phyloP scores from a whole-genome alignment of 2,329 filamentous ascomycete species.

The Epichloe sylvatica region DNA sequence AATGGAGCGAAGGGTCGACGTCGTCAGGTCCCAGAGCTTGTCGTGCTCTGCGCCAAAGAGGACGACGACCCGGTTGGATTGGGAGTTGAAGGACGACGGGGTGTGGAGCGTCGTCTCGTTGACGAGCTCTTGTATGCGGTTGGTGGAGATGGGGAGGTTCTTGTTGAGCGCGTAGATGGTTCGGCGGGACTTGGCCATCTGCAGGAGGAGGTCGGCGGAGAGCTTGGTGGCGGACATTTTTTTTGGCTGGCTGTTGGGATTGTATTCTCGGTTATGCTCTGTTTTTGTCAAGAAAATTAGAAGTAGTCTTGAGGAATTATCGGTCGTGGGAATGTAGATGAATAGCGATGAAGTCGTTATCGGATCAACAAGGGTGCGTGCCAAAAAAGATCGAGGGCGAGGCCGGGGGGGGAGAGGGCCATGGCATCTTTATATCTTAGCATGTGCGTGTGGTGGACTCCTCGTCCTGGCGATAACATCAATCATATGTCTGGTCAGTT shows the following conservation, averaged over 20 bases:
- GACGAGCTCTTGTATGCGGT: constrained; percentile 51
- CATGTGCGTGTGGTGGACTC: no score
- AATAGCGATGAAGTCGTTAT: no score
- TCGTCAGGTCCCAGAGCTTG: constrained; percentile 68
- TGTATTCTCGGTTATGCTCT: constrained; percentile 4
- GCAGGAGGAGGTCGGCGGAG: constrained; percentile 40
- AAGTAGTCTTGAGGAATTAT: no score
- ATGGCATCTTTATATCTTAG: no score
- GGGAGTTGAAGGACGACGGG: constrained; percentile 79
- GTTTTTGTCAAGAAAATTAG: constrained; percentile 4
- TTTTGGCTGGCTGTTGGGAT: not conserved
- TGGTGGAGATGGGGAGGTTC: constrained; percentile 36
- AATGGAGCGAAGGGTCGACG: constrained; percentile 35
- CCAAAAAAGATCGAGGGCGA: no score
- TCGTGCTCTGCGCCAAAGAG: constrained; percentile 74
- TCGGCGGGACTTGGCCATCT: constrained; percentile 54
- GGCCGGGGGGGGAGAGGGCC: no score
- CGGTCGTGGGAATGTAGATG: no score
- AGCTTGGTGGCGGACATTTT: constrained; percentile 30
- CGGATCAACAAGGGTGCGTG: no score
- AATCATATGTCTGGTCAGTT: no score
- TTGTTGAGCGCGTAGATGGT: constrained; percentile 55
- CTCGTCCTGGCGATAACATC: no score
- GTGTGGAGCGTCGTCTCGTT: constrained; percentile 50
- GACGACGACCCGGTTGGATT: constrained; percentile 65